A percentile compares a stretch with the other conserved stretches of the same genome.
Conservation (phyloP, 2,329 filamentous ascomycete species). For the Aciculosporium take region DNA sequence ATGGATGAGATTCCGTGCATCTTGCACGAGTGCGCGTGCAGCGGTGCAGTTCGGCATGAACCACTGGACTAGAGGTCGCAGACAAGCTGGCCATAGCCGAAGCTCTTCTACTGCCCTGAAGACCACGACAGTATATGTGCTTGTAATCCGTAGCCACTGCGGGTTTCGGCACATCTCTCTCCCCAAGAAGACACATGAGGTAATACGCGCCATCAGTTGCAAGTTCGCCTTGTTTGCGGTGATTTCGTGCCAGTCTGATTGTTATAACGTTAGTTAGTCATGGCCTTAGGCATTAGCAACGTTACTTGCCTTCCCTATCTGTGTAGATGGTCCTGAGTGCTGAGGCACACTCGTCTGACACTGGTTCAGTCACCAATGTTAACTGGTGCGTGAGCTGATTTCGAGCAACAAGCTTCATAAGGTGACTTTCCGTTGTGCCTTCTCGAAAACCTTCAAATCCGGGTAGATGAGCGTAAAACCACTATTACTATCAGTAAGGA, state of each 20-base stretch:
- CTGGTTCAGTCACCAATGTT: background rate
- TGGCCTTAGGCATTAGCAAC: background rate
- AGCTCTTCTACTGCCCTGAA: slow-evolving; percentile 15
- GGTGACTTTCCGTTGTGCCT: background rate
- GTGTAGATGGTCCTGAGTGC: background rate
- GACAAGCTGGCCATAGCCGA: slow-evolving; percentile 7
- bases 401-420: slow-evolving; percentile 1
- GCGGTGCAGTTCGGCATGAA: slow-evolving; percentile 8
- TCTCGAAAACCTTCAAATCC: background rate
- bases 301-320: background rate
- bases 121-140: slow-evolving; percentile 27
- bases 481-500: background rate
- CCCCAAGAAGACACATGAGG: slow-evolving; percentile 35
- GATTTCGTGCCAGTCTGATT: slow-evolving; percentile 1
- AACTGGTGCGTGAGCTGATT: slow-evolving; percentile 1
- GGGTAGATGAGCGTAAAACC: slow-evolving; percentile 3
- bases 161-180: slow-evolving; percentile 28
- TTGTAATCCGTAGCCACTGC: slow-evolving; percentile 30
- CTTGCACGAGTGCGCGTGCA: slow-evolving; percentile 5
- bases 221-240: background rate
- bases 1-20: slow-evolving; percentile 5
- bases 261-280: background rate
- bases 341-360: background rate
- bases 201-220: slow-evolving; percentile 30
- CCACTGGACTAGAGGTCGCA: slow-evolving; percentile 9